phyloP scores from a whole-genome alignment of 176 grass and related monocot species.

The Pharus latifolius region DNA sequence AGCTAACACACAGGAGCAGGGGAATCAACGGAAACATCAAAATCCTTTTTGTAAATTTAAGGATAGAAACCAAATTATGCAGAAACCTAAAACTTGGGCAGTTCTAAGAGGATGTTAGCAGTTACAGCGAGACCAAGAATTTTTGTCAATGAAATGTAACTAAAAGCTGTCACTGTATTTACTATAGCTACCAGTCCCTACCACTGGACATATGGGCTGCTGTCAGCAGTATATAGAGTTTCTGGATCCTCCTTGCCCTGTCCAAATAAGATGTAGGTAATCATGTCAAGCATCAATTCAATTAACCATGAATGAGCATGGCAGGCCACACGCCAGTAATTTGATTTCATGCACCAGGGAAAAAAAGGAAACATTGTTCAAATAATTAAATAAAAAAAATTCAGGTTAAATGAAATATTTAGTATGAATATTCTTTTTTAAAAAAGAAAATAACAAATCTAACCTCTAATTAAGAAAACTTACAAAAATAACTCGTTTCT shows the following conservation, averaged over 20 bases:
- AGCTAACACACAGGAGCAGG: too few species aligned
- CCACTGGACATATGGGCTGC: background rate
- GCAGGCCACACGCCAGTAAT: background rate
- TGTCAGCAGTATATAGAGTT: background rate
- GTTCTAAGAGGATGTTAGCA: background rate
- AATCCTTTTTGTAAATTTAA: background rate
- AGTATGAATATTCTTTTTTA: too few species aligned
- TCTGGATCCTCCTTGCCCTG: constrained; percentile 4
- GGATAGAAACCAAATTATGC: background rate
- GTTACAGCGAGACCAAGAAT: background rate
- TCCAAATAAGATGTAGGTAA: background rate
- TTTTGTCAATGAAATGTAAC: background rate
- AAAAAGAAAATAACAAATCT: too few species aligned
- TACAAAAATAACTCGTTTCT: too few species aligned
- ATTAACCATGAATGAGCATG: background rate
- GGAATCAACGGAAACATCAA: too few species aligned
- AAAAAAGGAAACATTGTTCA: too few species aligned
- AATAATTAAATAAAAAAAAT: too few species aligned
- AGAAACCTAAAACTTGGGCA: background rate
- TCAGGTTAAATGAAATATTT: too few species aligned
- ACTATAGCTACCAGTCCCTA: constrained; percentile 13
- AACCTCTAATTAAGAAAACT: too few species aligned
- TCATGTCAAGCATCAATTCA: background rate
- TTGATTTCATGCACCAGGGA: background rate
- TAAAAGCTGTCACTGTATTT: too few species aligned